Conservation (phyloP, 2,329 filamentous ascomycete species). For the Cercospora nicotianae region DNA sequence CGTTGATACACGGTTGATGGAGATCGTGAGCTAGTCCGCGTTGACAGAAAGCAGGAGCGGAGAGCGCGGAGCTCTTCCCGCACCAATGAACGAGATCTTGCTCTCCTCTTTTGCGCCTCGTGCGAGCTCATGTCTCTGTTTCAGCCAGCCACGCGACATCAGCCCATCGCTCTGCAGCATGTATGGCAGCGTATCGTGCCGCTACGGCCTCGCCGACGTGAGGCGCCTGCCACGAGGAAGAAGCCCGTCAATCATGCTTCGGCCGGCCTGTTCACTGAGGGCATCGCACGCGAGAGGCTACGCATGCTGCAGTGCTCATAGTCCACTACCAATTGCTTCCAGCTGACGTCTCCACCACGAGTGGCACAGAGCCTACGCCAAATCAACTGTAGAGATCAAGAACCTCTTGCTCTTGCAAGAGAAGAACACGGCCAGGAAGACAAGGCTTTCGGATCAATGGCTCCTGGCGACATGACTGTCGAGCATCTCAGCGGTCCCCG, state of each 20-base stretch:
- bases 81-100: neutral
- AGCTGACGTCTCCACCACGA: neutral
- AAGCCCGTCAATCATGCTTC: neutral
- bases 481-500: neutral
- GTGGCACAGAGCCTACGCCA: neutral
- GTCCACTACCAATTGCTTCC: neutral
- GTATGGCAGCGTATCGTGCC: neutral
- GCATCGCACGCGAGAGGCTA: neutral
- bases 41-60: neutral
- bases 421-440: neutral
- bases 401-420: neutral
- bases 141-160: constrained; percentile 1
- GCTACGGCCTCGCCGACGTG: neutral
- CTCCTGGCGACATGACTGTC: neutral
- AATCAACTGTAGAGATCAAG: too few relatives aligned
- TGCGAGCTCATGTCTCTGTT: neutral
- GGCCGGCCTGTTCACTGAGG: neutral
- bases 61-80: neutral
- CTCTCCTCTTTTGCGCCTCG: neutral
- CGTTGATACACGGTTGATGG: neutral
- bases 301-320: neutral
- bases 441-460: neutral
- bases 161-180: neutral
- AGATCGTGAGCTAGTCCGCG: neutral
- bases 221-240: neutral